Evolutionary conservation across 1,139 yeast genomes (phyloP), one percentile per base, ranked within the genome.

Genomic region (Scheffersomyces insectosa): DNA sequence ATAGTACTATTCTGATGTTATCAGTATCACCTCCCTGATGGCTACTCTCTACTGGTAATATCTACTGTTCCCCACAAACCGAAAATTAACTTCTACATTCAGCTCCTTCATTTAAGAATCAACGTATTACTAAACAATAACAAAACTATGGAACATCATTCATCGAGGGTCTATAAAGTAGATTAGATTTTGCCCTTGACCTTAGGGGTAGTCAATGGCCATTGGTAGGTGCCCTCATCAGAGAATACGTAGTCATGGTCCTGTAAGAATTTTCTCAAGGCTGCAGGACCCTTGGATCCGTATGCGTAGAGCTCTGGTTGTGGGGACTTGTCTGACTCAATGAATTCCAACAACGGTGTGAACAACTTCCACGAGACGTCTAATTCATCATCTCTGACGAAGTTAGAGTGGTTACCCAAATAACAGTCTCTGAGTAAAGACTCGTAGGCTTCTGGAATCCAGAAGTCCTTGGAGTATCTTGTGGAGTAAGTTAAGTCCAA

Each of bases 361-460:
- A 93, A 91, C 48, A 93, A 72, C 57, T 79, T 77, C 99, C 99
- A 93, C 47, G 95, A 85, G 47, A 85, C 83, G 47, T 91, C 97
- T 63, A 95, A 80, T 72, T 93, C 99, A 65, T 93, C 99, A 63
- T 91, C 98, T 72, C 99, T 86, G 32, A 93, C 99, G 65, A 95
- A 93, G 72, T 91, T 91, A 47, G 98, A 86, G 70, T 93, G 99
- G 68, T 91, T 96, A 46, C 96, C 99, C 56, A 82, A 78, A 62
- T 85, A 72, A 50, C 93, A 88, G 66, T 95, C 99, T 66, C 96
- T 82, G 56, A 93, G 88, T 57, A 93, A 82, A 2, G 97, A 87
- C 72, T 95, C 99, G 68, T 93, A 93, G 39, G 98, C 99, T 74
- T 91, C 97, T 41, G 99, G 98, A 59, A 93, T 91, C 87, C 91